Evolutionary conservation across 2,329 filamentous ascomycete species (phyloP).

Genomic region (Penicillium vulpinum): DNA sequence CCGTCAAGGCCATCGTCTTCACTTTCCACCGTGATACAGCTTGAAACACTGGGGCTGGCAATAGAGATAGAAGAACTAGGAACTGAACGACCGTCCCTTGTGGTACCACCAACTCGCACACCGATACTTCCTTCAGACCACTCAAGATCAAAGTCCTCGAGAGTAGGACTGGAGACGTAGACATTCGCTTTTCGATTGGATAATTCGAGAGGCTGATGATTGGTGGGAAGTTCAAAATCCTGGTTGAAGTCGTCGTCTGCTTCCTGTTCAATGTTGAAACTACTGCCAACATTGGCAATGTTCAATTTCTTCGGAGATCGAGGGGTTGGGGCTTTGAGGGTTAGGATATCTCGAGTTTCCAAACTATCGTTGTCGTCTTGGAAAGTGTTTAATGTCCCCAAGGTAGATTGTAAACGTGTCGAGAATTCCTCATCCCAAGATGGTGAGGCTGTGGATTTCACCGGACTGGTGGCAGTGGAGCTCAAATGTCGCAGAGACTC

Average conservation of each 20-base stretch:
- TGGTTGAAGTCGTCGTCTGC: slow-evolving; percentile 71
- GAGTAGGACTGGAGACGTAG: slow-evolving; percentile 60
- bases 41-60: slow-evolving; percentile 88
- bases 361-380: slow-evolving; percentile 63
- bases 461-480: slow-evolving; percentile 42
- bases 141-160: slow-evolving; percentile 76
- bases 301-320: slow-evolving; percentile 55
- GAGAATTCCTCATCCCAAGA: slow-evolving; percentile 43
- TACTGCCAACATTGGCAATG: slow-evolving; percentile 27
- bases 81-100: slow-evolving; percentile 73
- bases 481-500: slow-evolving; percentile 69
- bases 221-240: slow-evolving; percentile 69
- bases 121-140: slow-evolving; percentile 93
- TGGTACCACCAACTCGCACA: slow-evolving; percentile 83
- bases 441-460: slow-evolving; percentile 34
- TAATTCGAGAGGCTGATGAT: slow-evolving; percentile 63
- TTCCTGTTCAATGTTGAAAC: slow-evolving; percentile 42
- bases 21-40: slow-evolving; percentile 86
- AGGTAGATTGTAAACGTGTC: slow-evolving; percentile 55
- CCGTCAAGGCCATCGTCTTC: slow-evolving; percentile 91
- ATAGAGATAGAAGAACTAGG: slow-evolving; percentile 86
- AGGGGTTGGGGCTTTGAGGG: slow-evolving; percentile 67
- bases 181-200: slow-evolving; percentile 61
- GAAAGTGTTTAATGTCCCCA: slow-evolving; percentile 61
- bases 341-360: slow-evolving; percentile 63